Base-by-base conservation (phyloP, 805 yeast species). In the fission yeast (Schizosaccharomyces pombe) region DNA sequence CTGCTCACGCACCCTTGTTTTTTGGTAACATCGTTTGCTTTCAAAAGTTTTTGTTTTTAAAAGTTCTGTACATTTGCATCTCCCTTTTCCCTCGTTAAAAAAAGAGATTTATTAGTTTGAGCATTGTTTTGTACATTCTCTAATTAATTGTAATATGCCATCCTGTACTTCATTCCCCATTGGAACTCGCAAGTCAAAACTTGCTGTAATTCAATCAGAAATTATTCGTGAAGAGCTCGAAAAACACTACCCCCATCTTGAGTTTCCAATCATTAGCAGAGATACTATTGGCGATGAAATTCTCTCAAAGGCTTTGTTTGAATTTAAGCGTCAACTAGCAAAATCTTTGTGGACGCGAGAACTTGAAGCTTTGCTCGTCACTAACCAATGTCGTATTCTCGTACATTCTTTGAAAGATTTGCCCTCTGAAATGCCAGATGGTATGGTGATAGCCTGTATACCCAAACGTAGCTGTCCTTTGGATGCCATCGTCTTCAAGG, bases 331-430 rank as follows among this genome's bases (percentile, higher is more conserved):
- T 5, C 49, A 49, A 16, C 22, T 49, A 5, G 98, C 98, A 28
- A 91, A 91, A 65, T 78, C 95, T 0, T 67, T 91, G 26, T 91
- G 98, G 98, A 91, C 98, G 2, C 83, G 84, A 63, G 98, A 91
- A 67, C 72, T 91, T 56, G 98, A 91, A 67, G 79, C 79, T 26
- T 69, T 86, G 52, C 69, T 89, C 40, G 73, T 82, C 59, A 61
- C 62, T 58, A 71, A 74, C 51, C 72, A 78, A 28, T 87, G 81
- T 30, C 72, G 91, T 65, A 70, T 89, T 67, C 81, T 91, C 63
- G 97, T 89, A 39, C 97, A 91, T 65, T 84, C 95, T 2, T 72
- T 91, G 60, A 91, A 91, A 66, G 63, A 60, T 55, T 58, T 75
- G 74, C 98, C 98, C 37, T 91, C 98, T 0, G 68, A 75, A 55